Base-by-base conservation (phyloP, 176 grass and related monocot species). In the Rhynchospora pubera region DNA sequence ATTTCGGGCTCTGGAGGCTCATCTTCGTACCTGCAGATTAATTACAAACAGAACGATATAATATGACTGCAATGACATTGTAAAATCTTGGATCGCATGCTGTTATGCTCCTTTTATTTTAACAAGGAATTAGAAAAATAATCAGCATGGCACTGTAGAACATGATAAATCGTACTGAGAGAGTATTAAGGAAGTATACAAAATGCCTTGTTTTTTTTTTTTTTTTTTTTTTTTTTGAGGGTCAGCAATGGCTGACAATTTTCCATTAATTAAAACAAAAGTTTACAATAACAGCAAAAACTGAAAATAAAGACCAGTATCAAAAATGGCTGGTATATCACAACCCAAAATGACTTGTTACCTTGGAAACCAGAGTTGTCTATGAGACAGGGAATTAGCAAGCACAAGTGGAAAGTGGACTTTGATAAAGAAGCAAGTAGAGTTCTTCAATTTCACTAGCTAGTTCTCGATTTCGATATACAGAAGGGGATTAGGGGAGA, bases 1-100 rank as follows among this genome's bases (percentile, higher is more conserved):
- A 92, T 79, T 58, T 94, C 91, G 62, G 94, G 85, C 65, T 92
- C 91, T 18, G 78, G 85, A 9, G 90, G 94, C 60, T 97, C 94
- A 75, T 97, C 90, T 57, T 94, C 88, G 0, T 92, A 97, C 64
- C 94, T 97, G 86, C 47, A 85, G 34, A 48, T 6, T 78, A 72
- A 89, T 48, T 53, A 16, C 66, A 26, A 55, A 76, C 16, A 76
- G 6, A 52, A 76, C 12, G 72, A 9, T n/a, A n/a, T 42, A 67
- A 67, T 67, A 39, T 4, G 56, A 58, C 6, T 16, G 5, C 56
- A 58, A 58, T 18, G n/a, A 18, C 34, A 39, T 39, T 39, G 34
- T 39, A 39, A 39, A 39, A 39, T 1, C 34, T 39, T 39, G 34
- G 34, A 39, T 39, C 4, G 0, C 34, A 39, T 39, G 34, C 34